Evolutionary conservation across 2,329 filamentous ascomycete species (phyloP), one percentile per base, ranked within the genome.

Genomic region (Salinomyces thailandicus): DNA sequence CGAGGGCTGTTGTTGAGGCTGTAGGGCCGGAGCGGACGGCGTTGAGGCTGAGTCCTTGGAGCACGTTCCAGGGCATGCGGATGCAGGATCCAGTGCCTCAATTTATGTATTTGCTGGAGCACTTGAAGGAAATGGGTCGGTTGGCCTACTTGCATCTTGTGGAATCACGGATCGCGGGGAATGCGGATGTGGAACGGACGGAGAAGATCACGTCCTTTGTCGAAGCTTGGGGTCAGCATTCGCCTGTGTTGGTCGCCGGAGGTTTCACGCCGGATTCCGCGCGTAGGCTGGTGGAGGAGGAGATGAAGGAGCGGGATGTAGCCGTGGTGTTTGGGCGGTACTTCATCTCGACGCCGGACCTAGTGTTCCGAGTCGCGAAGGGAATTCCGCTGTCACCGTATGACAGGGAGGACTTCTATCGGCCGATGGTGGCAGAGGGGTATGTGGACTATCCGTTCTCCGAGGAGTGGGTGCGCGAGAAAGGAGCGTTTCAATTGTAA

Each of bases 21-120:
- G 57, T 74, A 11, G 77, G 76, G 1, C 52, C 67, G 0, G 67
- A 77, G 1, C 43, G 62, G 9, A 64, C 68, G 2, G 73, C 66
- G 1, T 68, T 37, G 20, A 28, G 35, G 12, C 35, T 37, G 16
- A 81, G 18, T 69, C 78, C 2, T 55, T 83, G 3, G 72, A 66
- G 2, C 33, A 57, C 59, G 0, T 81, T 76, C 59, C 74, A 81
- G 41, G 69, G 68, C 19, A 78, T 82, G 77, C 60, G 61, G 19
- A 79, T 81, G 73, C 45, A 55, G 0, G 66, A 83, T 30, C 77
- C 77, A 0, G 50, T 73, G 6, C 72, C 77, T 0, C 77, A 83
- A 42, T 84, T 81, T 50, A 61, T 60, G 0, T 63, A 82, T 47
- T 51, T 81, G 5, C 63, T 75, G 28, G 48, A 59, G 19, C 64